Base-by-base conservation (phyloP, 352 stramenopile genomes). In the Phytophthora sp. region DNA sequence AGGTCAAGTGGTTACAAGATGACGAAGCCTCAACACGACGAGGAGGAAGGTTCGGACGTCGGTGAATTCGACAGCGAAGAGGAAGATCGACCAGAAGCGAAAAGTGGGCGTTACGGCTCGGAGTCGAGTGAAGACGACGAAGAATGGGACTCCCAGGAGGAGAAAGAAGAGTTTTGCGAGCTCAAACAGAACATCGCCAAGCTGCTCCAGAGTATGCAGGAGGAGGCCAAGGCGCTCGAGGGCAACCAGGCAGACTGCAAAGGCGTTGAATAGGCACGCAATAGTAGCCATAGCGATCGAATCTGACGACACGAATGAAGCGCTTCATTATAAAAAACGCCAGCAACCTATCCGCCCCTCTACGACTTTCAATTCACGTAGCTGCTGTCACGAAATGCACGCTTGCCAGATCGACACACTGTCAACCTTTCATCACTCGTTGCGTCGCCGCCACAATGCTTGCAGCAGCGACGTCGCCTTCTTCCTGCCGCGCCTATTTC, bases 101-200 rank as follows among this genome's bases (percentile, higher is more conserved):
- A 73, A 60, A 42, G 28, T n/a, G 18, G 28, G 11, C 21, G 5
- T 12, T 17, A 34, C 10, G 43, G 48, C 18, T 52, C 23, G 13
- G 44, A 63, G 12, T 44, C 49, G 13, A 49, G 35, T 21, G 59
- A 58, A 5, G 63, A 66, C 9, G 37, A 43, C 2, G 58, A 67
- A 6, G 73, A 82, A 17, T 89, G 79, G 82, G 66, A 88, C 57
- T 78, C 80, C 3, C 68, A 84, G 37, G 69, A 88, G 28, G 61
- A 88, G 34, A 83, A 76, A 13, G 69, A 89, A 61, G 79, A 86
- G 32, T 52, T 91, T 17, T 79, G 68, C 23, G 79, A 88, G 51
- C 62, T 91, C 34, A 77, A 85, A 37, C 67, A 88, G 34, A 91
- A 84, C 49, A 91, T 91, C 38, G 77, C 77, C 26, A 59, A 84